These are phyloP conservation scores for Climacium dendroides DNA, from an alignment of 225 moss, liverwort and hornwort species.

Conservation along the genomic window DNA sequence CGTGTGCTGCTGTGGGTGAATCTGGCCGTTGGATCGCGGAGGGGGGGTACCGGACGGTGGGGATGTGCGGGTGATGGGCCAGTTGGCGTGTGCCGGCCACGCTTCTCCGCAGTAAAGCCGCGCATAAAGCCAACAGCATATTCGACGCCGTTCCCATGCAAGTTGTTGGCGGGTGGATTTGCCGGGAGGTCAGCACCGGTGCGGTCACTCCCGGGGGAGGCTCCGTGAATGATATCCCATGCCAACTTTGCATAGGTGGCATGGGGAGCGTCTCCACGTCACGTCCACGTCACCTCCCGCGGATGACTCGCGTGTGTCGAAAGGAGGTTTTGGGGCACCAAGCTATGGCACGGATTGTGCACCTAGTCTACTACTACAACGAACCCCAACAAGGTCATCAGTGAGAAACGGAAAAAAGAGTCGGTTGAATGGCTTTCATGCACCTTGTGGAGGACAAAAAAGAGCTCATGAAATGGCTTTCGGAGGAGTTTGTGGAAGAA, in stretches of 20 bases:
- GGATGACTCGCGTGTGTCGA: background rate
- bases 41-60: background rate
- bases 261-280: background rate
- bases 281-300: too few relatives aligned
- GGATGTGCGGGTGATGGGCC: fast-evolving
- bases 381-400: too few relatives aligned
- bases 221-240: too few relatives aligned
- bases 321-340: background rate
- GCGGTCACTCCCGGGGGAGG: background rate
- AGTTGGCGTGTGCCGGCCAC: conserved; percentile 3
- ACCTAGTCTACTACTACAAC: background rate
- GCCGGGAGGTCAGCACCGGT: background rate
- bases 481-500: too few relatives aligned
- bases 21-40: background rate
- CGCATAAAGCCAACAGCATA: background rate
- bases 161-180: background rate
- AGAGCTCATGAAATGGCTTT: too few relatives aligned
- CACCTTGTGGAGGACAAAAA: too few relatives aligned
- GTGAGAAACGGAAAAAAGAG: too few relatives aligned
- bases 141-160: background rate
- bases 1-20: background rate
- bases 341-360: background rate
- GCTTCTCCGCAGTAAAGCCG: background rate
- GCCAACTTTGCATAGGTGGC: background rate
- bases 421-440: too few relatives aligned